Conservation (phyloP, 2,329 filamentous ascomycete species). For the Cladosporium oxysporum region DNA sequence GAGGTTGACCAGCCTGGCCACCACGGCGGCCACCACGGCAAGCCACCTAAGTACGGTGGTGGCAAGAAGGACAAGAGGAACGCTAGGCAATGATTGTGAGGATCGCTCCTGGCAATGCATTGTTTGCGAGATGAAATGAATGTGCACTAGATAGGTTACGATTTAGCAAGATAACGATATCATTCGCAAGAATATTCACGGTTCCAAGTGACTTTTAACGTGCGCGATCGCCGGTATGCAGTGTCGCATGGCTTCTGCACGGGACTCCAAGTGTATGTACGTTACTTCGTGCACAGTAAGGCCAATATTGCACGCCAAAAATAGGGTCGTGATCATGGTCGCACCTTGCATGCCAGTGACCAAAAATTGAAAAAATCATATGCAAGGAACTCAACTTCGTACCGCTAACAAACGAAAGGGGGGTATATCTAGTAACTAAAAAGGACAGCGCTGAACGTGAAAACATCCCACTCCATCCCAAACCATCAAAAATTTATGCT, state of each 20-base stretch:
- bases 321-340: background rate
- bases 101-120: background rate
- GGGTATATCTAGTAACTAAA: background rate
- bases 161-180: background rate
- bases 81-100: background rate
- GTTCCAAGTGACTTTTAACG: background rate
- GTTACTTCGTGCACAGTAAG: background rate
- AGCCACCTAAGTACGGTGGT: slow-evolving; percentile 11
- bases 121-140: background rate
- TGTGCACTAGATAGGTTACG: background rate
- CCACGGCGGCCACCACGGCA: background rate
- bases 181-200: background rate
- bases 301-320: background rate
- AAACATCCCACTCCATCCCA: background rate
- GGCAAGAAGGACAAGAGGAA: background rate
- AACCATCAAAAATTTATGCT: background rate
- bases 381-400: background rate
- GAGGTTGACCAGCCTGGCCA: slow-evolving; percentile 13
- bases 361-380: background rate
- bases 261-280: background rate
- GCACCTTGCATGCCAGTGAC: background rate
- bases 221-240: background rate
- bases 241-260: background rate
- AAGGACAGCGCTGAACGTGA: background rate
- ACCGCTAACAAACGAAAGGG: background rate